Base-by-base conservation (phyloP, 2,329 filamentous ascomycete genomes). In the Penicillium occitanis region DNA sequence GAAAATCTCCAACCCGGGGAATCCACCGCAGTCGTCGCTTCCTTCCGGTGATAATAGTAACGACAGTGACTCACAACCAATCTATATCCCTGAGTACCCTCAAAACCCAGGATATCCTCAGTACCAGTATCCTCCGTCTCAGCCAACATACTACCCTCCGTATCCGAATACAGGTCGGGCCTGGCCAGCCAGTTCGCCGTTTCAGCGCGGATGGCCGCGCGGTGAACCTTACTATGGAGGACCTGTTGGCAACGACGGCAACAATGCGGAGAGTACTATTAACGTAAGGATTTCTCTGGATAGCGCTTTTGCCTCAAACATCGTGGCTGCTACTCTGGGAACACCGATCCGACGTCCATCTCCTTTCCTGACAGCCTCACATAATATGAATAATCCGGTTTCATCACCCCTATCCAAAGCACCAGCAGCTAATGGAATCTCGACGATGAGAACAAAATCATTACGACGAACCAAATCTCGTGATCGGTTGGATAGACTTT, bases 381-480 rank as follows among this genome's bases (percentile, higher is more conserved):
- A 19, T 6, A 63, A 46, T 3, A 5, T 35, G 51, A 19, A 13
- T 25, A 63, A 55, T 1, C n/a, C 14, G 42, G 53, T 58, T 5
- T 28, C 53, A 7, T 57, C 65, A 22, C n/a, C 50, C 5, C 5
- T 40, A 11, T 50, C 58, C 4, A 50, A 66, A 19, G 22, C 57
- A 37, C 17, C 40, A n/a, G 10, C 13, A 42, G 44, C 59, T 10
- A 30, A 66, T 51, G 33, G 25, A 28, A 30, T 40, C 7, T 25
- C 60, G 33, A 48, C 51, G 11, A 60, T 42, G 28, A 66, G 65
- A 25, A 63, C 61, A 33, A 63, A 55, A 46, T 66, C 65, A 22
- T 51, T 66, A 19, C 65, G 65, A 19, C 65, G 65, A 66, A 42
- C 65, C 3, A 55, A 55, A 53, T 66, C 65, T n/a, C 61, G 65